Percentiles rank a stretch among this genome's conserved stretches.
phyloP scores from a whole-genome alignment of 495 filamentous ascomycete species.

The Cladorrhinum samala region DNA sequence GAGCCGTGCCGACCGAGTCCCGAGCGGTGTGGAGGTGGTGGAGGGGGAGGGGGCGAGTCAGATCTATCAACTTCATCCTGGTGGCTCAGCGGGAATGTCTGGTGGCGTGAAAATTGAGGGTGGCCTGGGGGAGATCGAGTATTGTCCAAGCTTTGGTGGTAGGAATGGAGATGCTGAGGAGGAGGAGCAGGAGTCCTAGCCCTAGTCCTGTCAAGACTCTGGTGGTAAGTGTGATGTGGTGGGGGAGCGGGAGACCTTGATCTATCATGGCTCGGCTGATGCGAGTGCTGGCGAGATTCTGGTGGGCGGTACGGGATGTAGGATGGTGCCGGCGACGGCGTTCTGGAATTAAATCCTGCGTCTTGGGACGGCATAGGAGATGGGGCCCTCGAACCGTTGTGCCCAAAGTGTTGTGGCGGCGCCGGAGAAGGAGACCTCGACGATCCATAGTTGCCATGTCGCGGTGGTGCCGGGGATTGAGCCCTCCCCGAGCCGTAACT shows the following conservation, averaged over 20 bases:
- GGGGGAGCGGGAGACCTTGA: constrained; percentile 12
- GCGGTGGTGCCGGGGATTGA: constrained; percentile 29
- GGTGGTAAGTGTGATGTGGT: constrained; percentile 16
- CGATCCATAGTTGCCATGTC: neutral
- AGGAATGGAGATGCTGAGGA: neutral
- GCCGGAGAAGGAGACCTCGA: constrained; percentile 27
- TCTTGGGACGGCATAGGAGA: constrained; percentile 5
- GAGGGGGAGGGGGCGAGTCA: constrained; percentile 46
- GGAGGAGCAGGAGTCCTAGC: neutral
- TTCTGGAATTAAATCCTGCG: neutral
- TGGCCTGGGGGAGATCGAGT: neutral
- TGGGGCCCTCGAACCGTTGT: constrained; percentile 10
- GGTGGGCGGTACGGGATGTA: constrained; percentile 39
- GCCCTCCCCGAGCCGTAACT: constrained; percentile 20
- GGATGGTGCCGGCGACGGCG: constrained; percentile 22
- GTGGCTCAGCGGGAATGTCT: neutral
- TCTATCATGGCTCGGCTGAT: neutral
- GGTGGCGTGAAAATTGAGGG: neutral
- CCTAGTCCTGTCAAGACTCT: constrained; percentile 11
- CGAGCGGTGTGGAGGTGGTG: constrained; percentile 48
- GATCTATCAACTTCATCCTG: constrained; percentile 6
- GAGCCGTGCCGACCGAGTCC: constrained; percentile 11
- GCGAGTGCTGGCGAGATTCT: constrained; percentile 1
- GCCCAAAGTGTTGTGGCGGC: constrained; percentile 48
- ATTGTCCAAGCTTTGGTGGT: neutral